A percentile compares a stretch with the other conserved stretches of the same genome.
phyloP scores from a whole-genome alignment of 805 yeast species.

The Saturnispora silvae region DNA sequence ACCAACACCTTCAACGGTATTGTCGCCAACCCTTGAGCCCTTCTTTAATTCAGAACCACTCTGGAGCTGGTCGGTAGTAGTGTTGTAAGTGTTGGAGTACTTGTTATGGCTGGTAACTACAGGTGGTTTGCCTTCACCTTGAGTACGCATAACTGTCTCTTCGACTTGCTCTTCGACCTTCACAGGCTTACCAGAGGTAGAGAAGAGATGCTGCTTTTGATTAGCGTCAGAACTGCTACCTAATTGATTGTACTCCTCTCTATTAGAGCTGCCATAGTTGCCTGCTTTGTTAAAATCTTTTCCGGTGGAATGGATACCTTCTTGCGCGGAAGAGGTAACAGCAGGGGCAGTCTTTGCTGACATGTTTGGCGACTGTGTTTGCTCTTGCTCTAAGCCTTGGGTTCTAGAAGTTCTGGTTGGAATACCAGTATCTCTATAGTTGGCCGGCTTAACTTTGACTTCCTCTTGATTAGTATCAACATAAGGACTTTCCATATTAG shows the following conservation, averaged over 20 bases:
- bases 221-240: neutral
- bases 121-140: neutral
- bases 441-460: neutral
- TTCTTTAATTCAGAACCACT: too few species aligned
- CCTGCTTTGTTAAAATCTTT: neutral
- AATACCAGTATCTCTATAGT: neutral
- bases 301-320: neutral
- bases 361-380: neutral
- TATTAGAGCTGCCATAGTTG: neutral
- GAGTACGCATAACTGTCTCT: neutral
- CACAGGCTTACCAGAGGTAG: neutral
- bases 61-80: neutral
- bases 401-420: neutral
- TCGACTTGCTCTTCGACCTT: neutral
- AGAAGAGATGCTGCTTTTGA: too few species aligned
- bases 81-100: neutral
- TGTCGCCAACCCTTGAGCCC: conserved; percentile 1
- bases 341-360: neutral
- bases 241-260: neutral
- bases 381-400: neutral
- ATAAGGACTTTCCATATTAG: conserved; percentile 1
- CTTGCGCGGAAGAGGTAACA: neutral
- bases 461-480: neutral
- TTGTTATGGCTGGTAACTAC: neutral
- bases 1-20: conserved; percentile 1